phyloP scores from a whole-genome alignment of 108 stramenopile genomes.

The Chaetoceros tenuissimus region DNA sequence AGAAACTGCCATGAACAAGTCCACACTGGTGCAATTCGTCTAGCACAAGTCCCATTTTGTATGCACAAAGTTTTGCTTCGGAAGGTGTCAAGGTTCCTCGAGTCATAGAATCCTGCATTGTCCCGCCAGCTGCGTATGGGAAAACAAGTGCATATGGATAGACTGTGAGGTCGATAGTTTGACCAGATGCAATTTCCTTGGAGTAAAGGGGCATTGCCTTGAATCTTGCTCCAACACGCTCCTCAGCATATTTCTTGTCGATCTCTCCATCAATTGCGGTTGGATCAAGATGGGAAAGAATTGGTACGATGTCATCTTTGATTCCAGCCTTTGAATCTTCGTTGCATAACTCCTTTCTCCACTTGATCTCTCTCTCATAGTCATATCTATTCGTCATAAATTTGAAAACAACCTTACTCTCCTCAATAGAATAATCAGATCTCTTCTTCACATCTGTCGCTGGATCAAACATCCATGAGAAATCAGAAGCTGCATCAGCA shows the following conservation, averaged over 20 bases:
- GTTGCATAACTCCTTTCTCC: conserved; percentile 28
- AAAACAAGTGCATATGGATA: conserved; percentile 58
- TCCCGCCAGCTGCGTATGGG: conserved; percentile 37
- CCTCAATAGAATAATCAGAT: background rate
- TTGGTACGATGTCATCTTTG: conserved; percentile 7
- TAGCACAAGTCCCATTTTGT: conserved; percentile 37
- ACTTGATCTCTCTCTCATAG: conserved; percentile 47
- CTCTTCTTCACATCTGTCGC: conserved; percentile 7
- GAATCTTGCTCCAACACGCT: conserved; percentile 38
- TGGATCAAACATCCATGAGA: conserved; percentile 20
- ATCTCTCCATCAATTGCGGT: conserved; percentile 8
- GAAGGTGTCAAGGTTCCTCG: conserved; percentile 12
- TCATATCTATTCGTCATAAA: conserved; percentile 37
- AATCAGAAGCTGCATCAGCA: conserved; percentile 20
- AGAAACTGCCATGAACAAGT: conserved; percentile 34
- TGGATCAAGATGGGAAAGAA: conserved; percentile 16
- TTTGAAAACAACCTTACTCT: conserved; percentile 36
- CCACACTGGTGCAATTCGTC: conserved; percentile 39
- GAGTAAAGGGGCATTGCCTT: conserved; percentile 14
- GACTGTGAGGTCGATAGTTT: conserved; percentile 17
- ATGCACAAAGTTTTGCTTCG: conserved; percentile 16
- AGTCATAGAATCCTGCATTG: conserved; percentile 29
- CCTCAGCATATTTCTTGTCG: conserved; percentile 29
- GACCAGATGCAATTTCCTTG: conserved; percentile 8
- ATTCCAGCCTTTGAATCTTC: conserved; percentile 6